These are phyloP conservation scores for Fusarium subtropicale DNA, from an alignment of 2,329 filamentous ascomycete species.

Conservation along the genomic window DNA sequence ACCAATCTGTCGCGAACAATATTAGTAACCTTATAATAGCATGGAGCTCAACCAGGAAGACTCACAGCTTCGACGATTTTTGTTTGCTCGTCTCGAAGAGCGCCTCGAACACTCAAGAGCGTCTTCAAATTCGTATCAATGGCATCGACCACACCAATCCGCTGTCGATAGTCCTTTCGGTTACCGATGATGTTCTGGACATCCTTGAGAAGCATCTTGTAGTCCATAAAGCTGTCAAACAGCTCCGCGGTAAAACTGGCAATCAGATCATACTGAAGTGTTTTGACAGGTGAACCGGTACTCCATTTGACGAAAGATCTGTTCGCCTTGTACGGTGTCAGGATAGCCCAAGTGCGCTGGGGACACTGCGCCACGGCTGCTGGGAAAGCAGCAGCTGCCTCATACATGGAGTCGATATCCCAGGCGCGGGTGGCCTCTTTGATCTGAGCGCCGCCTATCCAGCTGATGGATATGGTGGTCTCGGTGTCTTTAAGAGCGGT, in stretches of 20 bases:
- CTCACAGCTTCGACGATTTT: background rate
- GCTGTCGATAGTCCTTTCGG: background rate
- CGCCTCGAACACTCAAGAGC: background rate
- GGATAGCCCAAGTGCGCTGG: background rate
- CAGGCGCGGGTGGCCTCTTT: background rate
- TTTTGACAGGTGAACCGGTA: background rate
- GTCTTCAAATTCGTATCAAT: background rate
- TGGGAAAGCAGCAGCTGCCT: background rate
- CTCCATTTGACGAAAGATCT: background rate
- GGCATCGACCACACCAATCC: background rate
- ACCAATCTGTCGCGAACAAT: background rate
- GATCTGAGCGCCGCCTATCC: background rate
- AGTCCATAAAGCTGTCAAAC: slow-evolving; percentile 2
- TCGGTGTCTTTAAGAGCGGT: background rate
- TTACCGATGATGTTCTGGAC: background rate
- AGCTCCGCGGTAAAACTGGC: background rate
- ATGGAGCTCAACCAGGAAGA: background rate
- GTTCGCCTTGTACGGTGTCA: slow-evolving; percentile 3
- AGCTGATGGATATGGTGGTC: background rate
- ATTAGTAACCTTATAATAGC: background rate
- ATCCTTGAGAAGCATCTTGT: slow-evolving; percentile 1
- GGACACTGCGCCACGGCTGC: background rate
- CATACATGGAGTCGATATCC: slow-evolving; percentile 3
- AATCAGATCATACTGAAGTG: background rate
- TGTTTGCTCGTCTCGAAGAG: background rate